These are phyloP conservation scores for Rhinocladiella similis DNA, from an alignment of 2,329 filamentous ascomycete species.

Conservation along the genomic window DNA sequence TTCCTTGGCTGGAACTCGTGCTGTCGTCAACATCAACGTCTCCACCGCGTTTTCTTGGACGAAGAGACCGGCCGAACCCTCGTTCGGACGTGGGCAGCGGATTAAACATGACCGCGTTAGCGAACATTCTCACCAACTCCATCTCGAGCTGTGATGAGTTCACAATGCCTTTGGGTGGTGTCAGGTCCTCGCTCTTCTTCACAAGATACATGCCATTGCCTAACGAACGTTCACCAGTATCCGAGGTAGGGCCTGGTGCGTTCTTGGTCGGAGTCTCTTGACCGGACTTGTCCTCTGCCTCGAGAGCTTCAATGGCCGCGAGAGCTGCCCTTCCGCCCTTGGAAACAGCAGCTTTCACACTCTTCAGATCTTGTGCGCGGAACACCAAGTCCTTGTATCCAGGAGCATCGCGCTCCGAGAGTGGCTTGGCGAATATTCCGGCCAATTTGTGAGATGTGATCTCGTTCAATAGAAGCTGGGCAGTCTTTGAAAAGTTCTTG, in stretches of 20 bases:
- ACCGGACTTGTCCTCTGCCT: constrained; percentile 50
- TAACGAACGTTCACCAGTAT: constrained; percentile 28
- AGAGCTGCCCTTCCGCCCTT: constrained; percentile 47
- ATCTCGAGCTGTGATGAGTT: constrained; percentile 91
- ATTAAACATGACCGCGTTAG: constrained; percentile 98
- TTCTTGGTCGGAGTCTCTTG: constrained; percentile 12
- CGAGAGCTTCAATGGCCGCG: constrained; percentile 40
- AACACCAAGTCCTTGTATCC: constrained; percentile 74
- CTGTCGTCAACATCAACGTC: constrained; percentile 49
- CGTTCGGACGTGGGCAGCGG: constrained; percentile 66
- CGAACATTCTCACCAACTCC: constrained; percentile 94
- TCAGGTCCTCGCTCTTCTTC: constrained; percentile 69
- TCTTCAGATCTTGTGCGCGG: constrained; percentile 74
- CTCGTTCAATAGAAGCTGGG: constrained; percentile 71
- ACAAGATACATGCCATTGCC: constrained; percentile 45
- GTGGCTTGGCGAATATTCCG: constrained; percentile 74
- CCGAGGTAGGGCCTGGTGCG: not conserved
- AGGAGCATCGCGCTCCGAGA: constrained; percentile 73
- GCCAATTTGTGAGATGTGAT: constrained; percentile 75
- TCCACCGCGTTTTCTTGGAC: constrained; percentile 24
- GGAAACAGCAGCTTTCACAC: constrained; percentile 70
- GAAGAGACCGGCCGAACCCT: constrained; percentile 65
- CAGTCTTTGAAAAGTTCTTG: constrained; percentile 63
- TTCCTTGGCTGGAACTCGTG: constrained; percentile 42
- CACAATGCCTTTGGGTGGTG: constrained; percentile 86